Evolutionary conservation across 805 yeast species (phyloP).

Genomic region (Starmerella bombi): DNA sequence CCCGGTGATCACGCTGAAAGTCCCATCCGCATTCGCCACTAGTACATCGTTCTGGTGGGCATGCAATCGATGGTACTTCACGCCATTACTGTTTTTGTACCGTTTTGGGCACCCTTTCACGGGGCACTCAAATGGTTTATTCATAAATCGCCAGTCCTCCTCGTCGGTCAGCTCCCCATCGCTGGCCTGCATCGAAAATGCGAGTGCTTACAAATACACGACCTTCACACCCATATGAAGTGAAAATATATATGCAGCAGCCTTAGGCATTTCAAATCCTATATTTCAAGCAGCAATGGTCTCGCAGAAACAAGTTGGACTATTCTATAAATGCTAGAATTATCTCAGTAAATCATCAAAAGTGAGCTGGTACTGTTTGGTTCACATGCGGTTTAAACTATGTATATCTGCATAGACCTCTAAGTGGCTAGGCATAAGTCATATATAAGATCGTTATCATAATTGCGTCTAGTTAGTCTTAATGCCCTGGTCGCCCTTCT

Average conservation of each 20-base stretch:
- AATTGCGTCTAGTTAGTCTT: conserved; percentile 27
- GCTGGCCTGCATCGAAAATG: conserved; percentile 7
- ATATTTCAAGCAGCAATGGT: not conserved
- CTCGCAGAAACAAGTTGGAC: no score
- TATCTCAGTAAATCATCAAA: no score
- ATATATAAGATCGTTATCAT: not conserved
- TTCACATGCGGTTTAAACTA: no score
- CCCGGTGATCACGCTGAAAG: conserved; percentile 74
- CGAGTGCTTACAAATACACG: not conserved
- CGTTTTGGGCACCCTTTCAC: conserved; percentile 95
- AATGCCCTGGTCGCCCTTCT: conserved; percentile 85
- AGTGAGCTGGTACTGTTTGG: no score
- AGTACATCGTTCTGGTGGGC: conserved; percentile 93
- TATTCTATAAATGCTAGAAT: no score
- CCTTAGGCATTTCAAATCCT: not conserved
- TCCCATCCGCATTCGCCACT: conserved; percentile 81
- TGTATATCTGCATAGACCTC: no score
- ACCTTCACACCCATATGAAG: not conserved
- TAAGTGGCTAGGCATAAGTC: not conserved
- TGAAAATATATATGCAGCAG: not conserved
- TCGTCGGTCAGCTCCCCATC: conserved; percentile 17
- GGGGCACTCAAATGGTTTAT: conserved; percentile 91
- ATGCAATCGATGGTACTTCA: conserved; percentile 84
- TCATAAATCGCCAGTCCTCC: conserved; percentile 26
- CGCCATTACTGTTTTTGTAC: conserved; percentile 90